Evolutionary conservation across 1,284 basidiomycete species (phyloP).

Genomic region (Schizophyllum amplum): DNA sequence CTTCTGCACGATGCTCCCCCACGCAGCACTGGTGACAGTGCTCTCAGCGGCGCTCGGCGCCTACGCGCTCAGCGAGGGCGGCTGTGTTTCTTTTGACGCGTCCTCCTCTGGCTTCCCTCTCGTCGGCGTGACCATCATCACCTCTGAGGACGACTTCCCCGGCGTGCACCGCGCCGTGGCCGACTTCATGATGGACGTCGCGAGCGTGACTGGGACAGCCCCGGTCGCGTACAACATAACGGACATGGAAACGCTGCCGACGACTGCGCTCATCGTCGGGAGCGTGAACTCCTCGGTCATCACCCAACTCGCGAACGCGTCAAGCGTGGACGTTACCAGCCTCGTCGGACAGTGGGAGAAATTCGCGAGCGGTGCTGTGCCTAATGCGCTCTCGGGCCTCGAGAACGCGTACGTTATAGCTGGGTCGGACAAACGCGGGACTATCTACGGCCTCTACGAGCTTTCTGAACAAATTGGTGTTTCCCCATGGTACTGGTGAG

Average conservation of each 20-base stretch:
- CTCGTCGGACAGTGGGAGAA: conserved; percentile 61
- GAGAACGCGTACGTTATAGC: conserved; percentile 56
- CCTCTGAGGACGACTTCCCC: conserved; percentile 52
- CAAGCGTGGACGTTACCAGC: conserved; percentile 44
- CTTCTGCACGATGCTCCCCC: neutral
- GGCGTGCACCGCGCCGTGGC: conserved; percentile 55
- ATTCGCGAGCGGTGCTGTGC: conserved; percentile 44
- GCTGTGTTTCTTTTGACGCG: conserved; percentile 29
- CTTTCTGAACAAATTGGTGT: conserved; percentile 68
- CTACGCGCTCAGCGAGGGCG: conserved; percentile 29
- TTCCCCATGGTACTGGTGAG: conserved; percentile 59
- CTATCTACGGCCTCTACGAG: conserved; percentile 63
- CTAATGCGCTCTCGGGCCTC: conserved; percentile 50
- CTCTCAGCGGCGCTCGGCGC: conserved; percentile 5
- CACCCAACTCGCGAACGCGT: conserved; percentile 41
- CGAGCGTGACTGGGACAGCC: conserved; percentile 46
- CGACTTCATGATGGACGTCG: conserved; percentile 55
- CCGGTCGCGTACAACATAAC: conserved; percentile 43
- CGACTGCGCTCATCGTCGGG: conserved; percentile 49
- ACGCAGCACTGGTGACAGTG: neutral
- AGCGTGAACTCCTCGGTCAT: conserved; percentile 58
- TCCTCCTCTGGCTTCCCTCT: conserved; percentile 29
- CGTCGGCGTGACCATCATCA: conserved; percentile 43
- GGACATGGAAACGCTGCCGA: conserved; percentile 16
- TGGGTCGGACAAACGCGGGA: conserved; percentile 59